These are phyloP conservation scores for Gremmenia infestans DNA, from an alignment of 2,329 filamentous ascomycete species.

Conservation along the genomic window DNA sequence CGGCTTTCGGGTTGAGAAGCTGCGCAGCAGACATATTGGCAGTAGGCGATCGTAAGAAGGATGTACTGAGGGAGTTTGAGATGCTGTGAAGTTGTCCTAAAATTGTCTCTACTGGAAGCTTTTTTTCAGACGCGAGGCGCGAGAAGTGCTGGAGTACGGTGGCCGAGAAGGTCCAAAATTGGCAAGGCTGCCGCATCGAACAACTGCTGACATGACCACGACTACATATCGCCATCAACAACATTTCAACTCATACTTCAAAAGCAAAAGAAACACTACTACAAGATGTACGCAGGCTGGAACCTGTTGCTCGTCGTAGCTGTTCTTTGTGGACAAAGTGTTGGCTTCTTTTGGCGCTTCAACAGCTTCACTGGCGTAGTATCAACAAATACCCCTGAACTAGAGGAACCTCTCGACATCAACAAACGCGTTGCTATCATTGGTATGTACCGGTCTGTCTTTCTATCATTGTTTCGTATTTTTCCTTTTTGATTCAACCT, in stretches of 20 bases:
- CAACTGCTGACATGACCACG: conserved; percentile 2
- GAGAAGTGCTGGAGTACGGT: conserved; percentile 11
- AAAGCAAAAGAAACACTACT: neutral
- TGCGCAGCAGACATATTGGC: conserved; percentile 87
- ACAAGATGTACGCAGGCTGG: conserved; percentile 25
- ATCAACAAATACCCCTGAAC: conserved; percentile 16
- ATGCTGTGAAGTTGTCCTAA: conserved; percentile 5
- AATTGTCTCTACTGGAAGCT: conserved; percentile 16
- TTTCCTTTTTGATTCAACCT: neutral
- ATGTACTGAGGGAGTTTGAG: conserved; percentile 7
- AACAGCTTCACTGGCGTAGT: conserved; percentile 7
- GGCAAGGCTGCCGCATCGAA: conserved; percentile 5
- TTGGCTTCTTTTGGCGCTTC: conserved; percentile 30
- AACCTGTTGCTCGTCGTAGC: conserved; percentile 19
- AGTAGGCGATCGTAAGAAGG: conserved; percentile 10
- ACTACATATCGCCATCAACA: neutral
- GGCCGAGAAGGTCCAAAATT: conserved; percentile 1
- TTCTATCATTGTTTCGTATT: neutral
- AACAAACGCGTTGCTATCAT: conserved; percentile 31
- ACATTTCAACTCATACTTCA: neutral
- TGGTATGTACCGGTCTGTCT: conserved; percentile 20
- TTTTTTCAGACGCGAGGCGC: conserved; percentile 23
- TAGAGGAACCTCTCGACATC: conserved; percentile 11
- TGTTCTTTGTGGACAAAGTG: conserved; percentile 18
- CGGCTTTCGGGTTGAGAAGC: conserved; percentile 97